Evolutionary conservation across 2,329 filamentous ascomycete species (phyloP), one percentile per base, ranked within the genome.

Genomic region (Rhinocladiella mackenziei): DNA sequence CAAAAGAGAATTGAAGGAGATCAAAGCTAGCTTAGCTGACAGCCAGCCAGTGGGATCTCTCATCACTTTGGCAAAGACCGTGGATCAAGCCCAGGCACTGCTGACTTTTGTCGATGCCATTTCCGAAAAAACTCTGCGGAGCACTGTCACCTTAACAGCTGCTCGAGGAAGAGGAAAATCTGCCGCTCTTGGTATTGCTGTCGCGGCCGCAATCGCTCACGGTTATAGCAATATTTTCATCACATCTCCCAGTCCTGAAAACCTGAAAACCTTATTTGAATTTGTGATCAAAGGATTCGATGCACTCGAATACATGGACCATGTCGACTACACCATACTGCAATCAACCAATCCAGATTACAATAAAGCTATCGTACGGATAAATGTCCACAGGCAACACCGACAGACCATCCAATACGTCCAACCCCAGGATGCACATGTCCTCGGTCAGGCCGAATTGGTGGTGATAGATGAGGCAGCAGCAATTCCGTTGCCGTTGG

Each of bases 221-320:
- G 92, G 92, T 18, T 98, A 98, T 68, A 95, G 89, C 72, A 98
- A 98, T 65, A 95, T 98, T 59, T 98, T 98, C 69, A 95, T 98
- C 62, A 98, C 92, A 1, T 97, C 91, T 1, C 91, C 91, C 0
- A 96, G 88, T 50, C 92, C 92, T 0, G 94, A 98, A 69, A 98
- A 98, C 68, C 75, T 98, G 75, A 98, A 97, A 71, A 98, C 92
- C 0, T 74, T 98, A 5, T 98, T 98, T 62, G 89, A 98, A 60
- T 98, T 98, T 60, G 80, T 98, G 13, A 96, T 98, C 75, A 97
- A 96, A 65, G 92, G 89, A 0, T 98, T 98, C 59, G 92, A 98
- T 63, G 86, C 89, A 8, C 75, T 98, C 19, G 86, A 84, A 22
- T 98, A 98, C 61, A 80, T 89, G 53, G 92, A 98, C 58, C 92